Conservation (phyloP, 2,329 filamentous ascomycete species). For the Ampelomyces quisqualis region DNA sequence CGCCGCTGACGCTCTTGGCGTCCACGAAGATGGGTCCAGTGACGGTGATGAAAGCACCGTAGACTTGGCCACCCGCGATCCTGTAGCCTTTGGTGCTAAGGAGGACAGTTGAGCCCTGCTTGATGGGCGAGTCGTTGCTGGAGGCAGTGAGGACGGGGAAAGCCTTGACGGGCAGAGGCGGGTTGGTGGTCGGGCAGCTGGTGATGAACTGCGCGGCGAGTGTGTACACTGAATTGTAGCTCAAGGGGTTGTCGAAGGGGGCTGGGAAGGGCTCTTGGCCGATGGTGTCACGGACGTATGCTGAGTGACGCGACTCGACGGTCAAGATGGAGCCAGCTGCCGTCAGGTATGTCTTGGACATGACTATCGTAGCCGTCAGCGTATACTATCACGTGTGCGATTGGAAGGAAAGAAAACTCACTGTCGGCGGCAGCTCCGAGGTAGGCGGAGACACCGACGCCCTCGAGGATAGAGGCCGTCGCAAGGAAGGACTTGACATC, state of each 20-base stretch:
- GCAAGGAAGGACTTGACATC: slow-evolving; percentile 54
- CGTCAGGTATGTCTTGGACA: slow-evolving; percentile 59
- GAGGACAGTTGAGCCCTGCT: slow-evolving; percentile 17
- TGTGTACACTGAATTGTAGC: slow-evolving; percentile 62
- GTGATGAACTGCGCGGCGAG: slow-evolving; percentile 65
- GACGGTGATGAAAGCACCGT: slow-evolving; percentile 28
- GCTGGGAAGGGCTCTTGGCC: slow-evolving; percentile 57
- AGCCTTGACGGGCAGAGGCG: slow-evolving; percentile 59
- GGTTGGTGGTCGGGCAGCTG: slow-evolving; percentile 57
- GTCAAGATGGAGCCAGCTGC: slow-evolving; percentile 64
- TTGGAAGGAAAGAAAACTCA: too few species aligned
- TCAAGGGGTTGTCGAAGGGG: slow-evolving; percentile 61
- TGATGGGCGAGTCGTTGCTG: slow-evolving; percentile 15
- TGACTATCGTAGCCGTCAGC: too few species aligned
- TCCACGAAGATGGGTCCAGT: slow-evolving; percentile 25
- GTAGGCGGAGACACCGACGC: slow-evolving; percentile 60
- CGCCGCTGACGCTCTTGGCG: slow-evolving; percentile 14
- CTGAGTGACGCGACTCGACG: slow-evolving; percentile 64
- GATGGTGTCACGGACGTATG: slow-evolving; percentile 58
- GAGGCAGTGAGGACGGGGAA: slow-evolving; percentile 53
- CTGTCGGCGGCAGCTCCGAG: slow-evolving; percentile 62
- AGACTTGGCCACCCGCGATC: slow-evolving; percentile 21
- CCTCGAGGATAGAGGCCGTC: slow-evolving; percentile 56
- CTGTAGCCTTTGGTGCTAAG: slow-evolving; percentile 19
- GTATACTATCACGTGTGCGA: too few species aligned